These are phyloP conservation scores for Pythium utonaiense DNA, from an alignment of 352 stramenopile species.

Conservation along the genomic window DNA sequence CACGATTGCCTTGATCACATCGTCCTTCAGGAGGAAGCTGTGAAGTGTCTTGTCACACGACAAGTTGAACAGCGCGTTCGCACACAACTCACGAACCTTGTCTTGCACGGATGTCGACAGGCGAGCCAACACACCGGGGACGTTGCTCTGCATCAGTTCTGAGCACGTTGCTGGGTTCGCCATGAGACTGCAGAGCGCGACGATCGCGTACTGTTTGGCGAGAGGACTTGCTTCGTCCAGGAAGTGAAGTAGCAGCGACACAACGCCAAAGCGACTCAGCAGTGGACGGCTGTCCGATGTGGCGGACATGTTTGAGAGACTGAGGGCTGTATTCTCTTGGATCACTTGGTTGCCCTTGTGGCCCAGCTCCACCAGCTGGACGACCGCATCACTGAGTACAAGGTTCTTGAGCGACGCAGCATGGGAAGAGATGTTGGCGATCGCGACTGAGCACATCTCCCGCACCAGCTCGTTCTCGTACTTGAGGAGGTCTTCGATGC, in stretches of 20 bases:
- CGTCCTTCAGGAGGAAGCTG: conserved; percentile 61
- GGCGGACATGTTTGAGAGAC: conserved; percentile 67
- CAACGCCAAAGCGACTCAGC: conserved; percentile 57
- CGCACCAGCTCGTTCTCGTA: conserved; percentile 60
- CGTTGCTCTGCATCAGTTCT: conserved; percentile 69
- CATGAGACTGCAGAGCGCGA: conserved; percentile 70
- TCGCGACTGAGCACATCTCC: conserved; percentile 66
- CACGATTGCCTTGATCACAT: conserved; percentile 68
- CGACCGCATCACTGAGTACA: conserved; percentile 54
- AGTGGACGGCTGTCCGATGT: conserved; percentile 56
- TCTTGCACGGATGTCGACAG: conserved; percentile 42
- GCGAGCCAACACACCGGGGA: conserved; percentile 47
- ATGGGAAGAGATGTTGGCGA: conserved; percentile 77
- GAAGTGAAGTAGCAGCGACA: conserved; percentile 67
- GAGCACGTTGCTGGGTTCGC: conserved; percentile 45
- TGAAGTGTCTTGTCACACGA: conserved; percentile 71
- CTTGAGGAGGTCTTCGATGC: conserved; percentile 72
- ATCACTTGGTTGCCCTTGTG: conserved; percentile 45
- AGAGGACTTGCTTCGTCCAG: conserved; percentile 46
- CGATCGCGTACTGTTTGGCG: conserved; percentile 65
- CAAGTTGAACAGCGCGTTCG: conserved; percentile 78
- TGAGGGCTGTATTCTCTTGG: conserved; percentile 74
- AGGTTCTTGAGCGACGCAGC: conserved; percentile 58
- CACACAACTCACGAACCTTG: conserved; percentile 63
- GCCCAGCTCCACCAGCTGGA: conserved; percentile 62